Evolutionary conservation across 345 rosid species (phyloP).

Genomic region (Euphorbia pulcherrima): DNA sequence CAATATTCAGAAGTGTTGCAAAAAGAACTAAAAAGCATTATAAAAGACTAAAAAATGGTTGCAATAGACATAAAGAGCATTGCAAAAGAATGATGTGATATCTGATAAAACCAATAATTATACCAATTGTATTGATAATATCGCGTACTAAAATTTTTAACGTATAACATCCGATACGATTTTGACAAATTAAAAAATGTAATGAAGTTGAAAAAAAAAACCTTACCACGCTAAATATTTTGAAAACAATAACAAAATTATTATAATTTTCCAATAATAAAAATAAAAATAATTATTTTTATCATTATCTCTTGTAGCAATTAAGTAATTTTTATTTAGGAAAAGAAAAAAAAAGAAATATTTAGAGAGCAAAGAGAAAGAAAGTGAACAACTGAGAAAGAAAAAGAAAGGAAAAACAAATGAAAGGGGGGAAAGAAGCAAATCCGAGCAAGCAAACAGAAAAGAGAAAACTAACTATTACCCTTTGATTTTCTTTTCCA

Average conservation of each 20-base stretch:
- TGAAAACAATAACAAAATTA: no score
- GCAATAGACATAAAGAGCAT: no score
- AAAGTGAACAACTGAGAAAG: slow-evolving; percentile 3
- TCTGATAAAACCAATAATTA: no score
- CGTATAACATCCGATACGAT: no score
- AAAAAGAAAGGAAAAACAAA: background rate
- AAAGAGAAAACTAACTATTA: background rate
- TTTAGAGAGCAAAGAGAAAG: slow-evolving; percentile 16
- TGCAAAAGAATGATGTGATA: no score
- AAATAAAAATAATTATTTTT: background rate
- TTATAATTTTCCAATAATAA: background rate
- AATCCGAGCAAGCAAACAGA: slow-evolving; percentile 27
- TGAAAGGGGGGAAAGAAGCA: slow-evolving; percentile 39
- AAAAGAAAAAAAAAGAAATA: slow-evolving; percentile 13
- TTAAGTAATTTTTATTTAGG: background rate
- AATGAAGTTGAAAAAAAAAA: no score
- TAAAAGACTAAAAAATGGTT: no score
- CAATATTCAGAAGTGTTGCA: no score
- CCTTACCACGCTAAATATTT: background rate
- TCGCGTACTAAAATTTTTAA: no score
- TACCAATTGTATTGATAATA: no score
- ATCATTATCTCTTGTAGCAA: background rate
- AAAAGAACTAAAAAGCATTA: no score
- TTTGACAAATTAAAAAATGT: background rate
- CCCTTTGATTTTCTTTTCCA: slow-evolving; percentile 3